Conservation (phyloP, 2,329 filamentous ascomycete species). For the Alternaria triticina region DNA sequence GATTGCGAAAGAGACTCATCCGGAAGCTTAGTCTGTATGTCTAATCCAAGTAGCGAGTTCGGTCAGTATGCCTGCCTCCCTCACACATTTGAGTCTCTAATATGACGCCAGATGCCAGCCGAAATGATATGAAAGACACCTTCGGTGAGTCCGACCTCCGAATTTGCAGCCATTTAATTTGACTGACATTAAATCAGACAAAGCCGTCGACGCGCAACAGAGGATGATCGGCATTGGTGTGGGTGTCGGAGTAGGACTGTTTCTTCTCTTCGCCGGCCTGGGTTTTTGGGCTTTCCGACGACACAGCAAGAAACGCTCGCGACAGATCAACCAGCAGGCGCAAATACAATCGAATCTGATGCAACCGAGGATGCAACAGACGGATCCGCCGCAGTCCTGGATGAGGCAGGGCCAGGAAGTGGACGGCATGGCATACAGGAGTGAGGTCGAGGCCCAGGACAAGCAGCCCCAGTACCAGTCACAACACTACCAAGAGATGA, state of each 20-base stretch:
- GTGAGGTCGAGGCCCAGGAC: not conserved
- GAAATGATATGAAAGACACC: not conserved
- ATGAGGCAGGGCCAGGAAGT: not conserved
- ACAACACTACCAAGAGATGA: conserved; percentile 2
- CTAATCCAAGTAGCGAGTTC: not conserved
- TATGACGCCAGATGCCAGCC: not conserved
- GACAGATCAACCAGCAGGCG: conserved; percentile 4
- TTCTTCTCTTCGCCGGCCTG: not conserved
- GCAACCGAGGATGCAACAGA: not conserved
- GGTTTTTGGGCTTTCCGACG: not conserved
- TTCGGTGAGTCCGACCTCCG: not conserved
- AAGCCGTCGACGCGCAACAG: not conserved
- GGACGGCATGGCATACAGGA: conserved; percentile 4
- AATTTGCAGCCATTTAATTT: not conserved
- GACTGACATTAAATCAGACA: not conserved
- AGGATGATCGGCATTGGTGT: not conserved
- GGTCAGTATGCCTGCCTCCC: not conserved
- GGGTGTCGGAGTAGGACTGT: conserved; percentile 1
- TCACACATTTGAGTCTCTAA: not conserved
- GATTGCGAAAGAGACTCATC: not conserved
- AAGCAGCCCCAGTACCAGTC: not conserved
- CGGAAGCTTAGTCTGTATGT: not conserved
- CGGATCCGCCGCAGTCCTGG: not conserved
- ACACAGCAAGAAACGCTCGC: conserved; percentile 3
- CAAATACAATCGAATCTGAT: not conserved